These are phyloP conservation scores for Prunus mongolica DNA, from an alignment of 306 rosid species.

Conservation along the genomic window DNA sequence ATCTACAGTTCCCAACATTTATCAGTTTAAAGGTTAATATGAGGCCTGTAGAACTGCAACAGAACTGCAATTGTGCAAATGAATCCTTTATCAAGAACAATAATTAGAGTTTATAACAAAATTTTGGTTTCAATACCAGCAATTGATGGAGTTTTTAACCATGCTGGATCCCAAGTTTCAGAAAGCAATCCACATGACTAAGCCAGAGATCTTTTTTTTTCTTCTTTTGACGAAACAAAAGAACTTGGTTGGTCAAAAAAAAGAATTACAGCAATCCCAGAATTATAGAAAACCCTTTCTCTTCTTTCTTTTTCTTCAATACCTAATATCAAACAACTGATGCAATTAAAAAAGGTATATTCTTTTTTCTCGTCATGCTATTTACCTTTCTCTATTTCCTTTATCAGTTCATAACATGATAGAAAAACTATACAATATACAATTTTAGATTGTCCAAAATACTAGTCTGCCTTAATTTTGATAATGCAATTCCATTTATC, in stretches of 20 bases:
- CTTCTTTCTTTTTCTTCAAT: not conserved
- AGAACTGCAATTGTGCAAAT: not conserved
- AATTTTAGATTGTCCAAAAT: constrained; percentile 33
- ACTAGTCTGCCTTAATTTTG: constrained; percentile 41
- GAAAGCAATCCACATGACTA: not conserved
- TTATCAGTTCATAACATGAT: not conserved
- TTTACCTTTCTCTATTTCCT: not conserved
- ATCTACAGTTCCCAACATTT: too few species aligned
- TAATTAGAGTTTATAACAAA: not conserved
- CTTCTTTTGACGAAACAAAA: too few species aligned
- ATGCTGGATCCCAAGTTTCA: not conserved
- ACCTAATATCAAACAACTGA: not conserved
- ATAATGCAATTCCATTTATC: constrained; percentile 47
- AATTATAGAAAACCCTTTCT: too few species aligned
- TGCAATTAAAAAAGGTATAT: not conserved
- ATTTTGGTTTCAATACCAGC: not conserved
- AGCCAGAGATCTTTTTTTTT: too few species aligned
- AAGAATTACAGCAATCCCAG: too few species aligned
- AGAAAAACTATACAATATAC: constrained; percentile 32
- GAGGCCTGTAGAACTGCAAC: not conserved
- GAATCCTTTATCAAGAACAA: not conserved
- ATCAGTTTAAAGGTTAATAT: too few species aligned
- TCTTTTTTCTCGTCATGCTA: not conserved
- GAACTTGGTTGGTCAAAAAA: too few species aligned
- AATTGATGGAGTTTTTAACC: not conserved